Percentiles rank a stretch among this genome's conserved stretches.
Evolutionary conservation across 2,329 filamentous ascomycete genomes (phyloP).

Genomic region (Aureobasidium subglaciale): DNA sequence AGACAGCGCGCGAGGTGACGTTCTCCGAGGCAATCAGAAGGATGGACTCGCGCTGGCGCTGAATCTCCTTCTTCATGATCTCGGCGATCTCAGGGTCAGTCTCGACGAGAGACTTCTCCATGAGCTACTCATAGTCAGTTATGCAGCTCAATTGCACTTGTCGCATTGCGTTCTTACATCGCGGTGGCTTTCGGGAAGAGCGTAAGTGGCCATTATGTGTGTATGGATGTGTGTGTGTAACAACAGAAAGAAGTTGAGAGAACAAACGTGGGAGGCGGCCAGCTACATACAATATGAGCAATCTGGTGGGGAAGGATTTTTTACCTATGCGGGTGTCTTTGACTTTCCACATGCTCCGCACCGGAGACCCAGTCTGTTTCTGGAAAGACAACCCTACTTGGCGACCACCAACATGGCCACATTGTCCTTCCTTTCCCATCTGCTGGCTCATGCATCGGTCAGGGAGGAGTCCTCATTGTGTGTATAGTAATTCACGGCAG

Average conservation of each 20-base stretch:
- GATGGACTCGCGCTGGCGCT: slow-evolving; percentile 97
- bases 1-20: slow-evolving; percentile 96
- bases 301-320: slow-evolving; percentile 8
- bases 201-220: slow-evolving; percentile 39
- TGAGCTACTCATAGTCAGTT: slow-evolving; percentile 56
- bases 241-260: background rate
- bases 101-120: slow-evolving; percentile 89
- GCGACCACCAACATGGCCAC: background rate
- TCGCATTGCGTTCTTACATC: slow-evolving; percentile 44
- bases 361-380: background rate
- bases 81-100: slow-evolving; percentile 88
- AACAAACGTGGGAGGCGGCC: background rate
- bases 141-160: background rate
- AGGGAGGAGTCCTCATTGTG: background rate
- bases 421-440: background rate
- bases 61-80: slow-evolving; percentile 95
- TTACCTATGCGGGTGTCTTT: background rate
- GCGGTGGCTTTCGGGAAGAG: slow-evolving; percentile 58
- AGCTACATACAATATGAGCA: slow-evolving; percentile 6
- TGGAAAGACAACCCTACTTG: slow-evolving; percentile 6
- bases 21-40: slow-evolving; percentile 99
- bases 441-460: background rate
- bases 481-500: background rate
- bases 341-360: slow-evolving; percentile 7
- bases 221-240: background rate